A percentile compares a stretch with the other conserved stretches of the same genome.
Conservation (phyloP, 2,329 filamentous ascomycete species). For the Talaromyces pinophilus region DNA sequence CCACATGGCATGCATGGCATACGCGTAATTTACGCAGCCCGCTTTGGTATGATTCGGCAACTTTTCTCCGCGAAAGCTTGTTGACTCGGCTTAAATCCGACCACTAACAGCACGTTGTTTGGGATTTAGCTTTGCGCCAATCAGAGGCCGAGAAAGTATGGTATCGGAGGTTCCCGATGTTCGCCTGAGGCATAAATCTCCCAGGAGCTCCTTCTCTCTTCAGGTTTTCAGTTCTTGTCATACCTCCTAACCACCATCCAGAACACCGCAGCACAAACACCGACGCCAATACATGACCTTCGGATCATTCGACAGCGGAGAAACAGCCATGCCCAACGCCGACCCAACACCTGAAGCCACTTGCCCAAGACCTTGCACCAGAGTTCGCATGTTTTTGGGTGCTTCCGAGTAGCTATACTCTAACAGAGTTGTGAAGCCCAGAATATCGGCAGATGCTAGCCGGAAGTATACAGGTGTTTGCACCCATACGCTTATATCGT, state of each 20-base stretch:
- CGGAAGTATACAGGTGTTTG: constrained; percentile 45
- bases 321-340: constrained; percentile 2
- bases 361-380: constrained; percentile 6
- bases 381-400: constrained; percentile 41
- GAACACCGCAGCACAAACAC: background rate
- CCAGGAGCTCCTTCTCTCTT: background rate
- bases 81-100: constrained; percentile 8
- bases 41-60: background rate
- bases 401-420: constrained; percentile 50
- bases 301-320: constrained; percentile 2
- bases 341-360: background rate
- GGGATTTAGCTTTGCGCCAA: background rate
- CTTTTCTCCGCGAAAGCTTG: constrained; percentile 10
- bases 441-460: constrained; percentile 46
- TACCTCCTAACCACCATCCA: constrained; percentile 3
- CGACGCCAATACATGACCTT: background rate
- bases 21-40: background rate
- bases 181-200: background rate
- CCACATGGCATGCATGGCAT: background rate
- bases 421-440: constrained; percentile 45
- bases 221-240: background rate
- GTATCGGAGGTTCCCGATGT: background rate
- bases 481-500: constrained; percentile 20
- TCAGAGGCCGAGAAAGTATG: background rate
- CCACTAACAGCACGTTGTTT: background rate